phyloP scores from a whole-genome alignment of 306 rosid genomes.

The Arachis hypogaea region DNA sequence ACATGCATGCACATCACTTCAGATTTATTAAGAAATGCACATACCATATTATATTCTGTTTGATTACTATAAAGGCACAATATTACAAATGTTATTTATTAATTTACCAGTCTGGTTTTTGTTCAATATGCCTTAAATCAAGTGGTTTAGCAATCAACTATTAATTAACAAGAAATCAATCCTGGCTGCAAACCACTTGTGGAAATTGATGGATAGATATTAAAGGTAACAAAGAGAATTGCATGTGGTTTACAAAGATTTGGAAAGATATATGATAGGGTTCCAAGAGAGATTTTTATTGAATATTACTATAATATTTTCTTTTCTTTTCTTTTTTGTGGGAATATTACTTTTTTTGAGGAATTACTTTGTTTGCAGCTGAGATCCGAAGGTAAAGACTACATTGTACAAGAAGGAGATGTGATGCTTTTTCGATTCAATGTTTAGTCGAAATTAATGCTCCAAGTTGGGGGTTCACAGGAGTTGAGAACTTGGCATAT shows the following conservation, averaged over 20 bases:
- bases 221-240: background rate
- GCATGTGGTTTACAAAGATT: background rate
- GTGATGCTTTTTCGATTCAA: slow-evolving; percentile 96
- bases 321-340: too few species aligned
- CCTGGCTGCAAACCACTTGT: background rate
- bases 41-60: slow-evolving; percentile 7
- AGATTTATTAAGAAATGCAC: slow-evolving; percentile 9
- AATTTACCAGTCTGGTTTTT: slow-evolving; percentile 12
- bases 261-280: too few species aligned
- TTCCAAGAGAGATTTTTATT: background rate
- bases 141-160: slow-evolving; percentile 19
- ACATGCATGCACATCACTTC: background rate
- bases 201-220: background rate
- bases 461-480: slow-evolving; percentile 11
- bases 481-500: slow-evolving; percentile 28
- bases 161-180: background rate
- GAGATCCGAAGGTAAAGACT: slow-evolving; percentile 96
- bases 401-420: slow-evolving; percentile 91
- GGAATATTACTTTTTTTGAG: background rate
- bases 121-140: slow-evolving; percentile 18
- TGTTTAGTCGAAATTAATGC: slow-evolving; percentile 49
- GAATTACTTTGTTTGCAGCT: slow-evolving; percentile 61
- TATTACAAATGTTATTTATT: slow-evolving; percentile 15
- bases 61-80: background rate
- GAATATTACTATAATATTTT: slow-evolving; percentile 3